Evolutionary conservation across 2,329 filamentous ascomycete genomes (phyloP).

Genomic region (Microdochium nivale): DNA sequence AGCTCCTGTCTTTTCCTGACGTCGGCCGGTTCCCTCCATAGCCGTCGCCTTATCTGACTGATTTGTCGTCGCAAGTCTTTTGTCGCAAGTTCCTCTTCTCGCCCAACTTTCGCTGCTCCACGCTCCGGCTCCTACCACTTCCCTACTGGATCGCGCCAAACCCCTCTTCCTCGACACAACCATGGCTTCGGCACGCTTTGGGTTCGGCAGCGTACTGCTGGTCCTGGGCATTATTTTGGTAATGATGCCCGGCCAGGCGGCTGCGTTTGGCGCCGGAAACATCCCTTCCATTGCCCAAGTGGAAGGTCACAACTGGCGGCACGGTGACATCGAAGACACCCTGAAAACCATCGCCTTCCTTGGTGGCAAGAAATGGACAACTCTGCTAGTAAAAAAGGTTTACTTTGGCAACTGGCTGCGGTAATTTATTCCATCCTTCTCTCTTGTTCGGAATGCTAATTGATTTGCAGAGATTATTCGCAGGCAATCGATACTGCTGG

Average conservation of each 20-base stretch:
- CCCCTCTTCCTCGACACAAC: neutral
- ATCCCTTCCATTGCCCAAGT: constrained; percentile 57
- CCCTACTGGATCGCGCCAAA: neutral
- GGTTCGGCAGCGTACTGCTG: constrained; percentile 44
- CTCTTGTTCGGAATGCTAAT: neutral
- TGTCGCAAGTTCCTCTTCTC: too few species aligned
- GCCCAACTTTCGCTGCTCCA: neutral
- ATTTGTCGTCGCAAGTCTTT: neutral
- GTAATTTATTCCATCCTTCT: neutral
- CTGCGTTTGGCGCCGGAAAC: constrained; percentile 62
- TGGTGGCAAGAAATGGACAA: constrained; percentile 77
- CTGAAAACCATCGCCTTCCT: constrained; percentile 70
- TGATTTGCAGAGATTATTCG: constrained; percentile 53
- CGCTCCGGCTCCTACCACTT: neutral
- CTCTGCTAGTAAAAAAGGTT: constrained; percentile 66
- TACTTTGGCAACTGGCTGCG: constrained; percentile 86
- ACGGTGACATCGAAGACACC: constrained; percentile 76
- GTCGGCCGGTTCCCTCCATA: neutral
- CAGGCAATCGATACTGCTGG: constrained; percentile 77
- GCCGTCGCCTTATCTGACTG: neutral
- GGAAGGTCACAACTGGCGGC: constrained; percentile 62
- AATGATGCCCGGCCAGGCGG: constrained; percentile 46
- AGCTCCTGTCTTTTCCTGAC: neutral
- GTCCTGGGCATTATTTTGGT: constrained; percentile 43
- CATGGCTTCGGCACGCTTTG: constrained; percentile 39